phyloP scores from a whole-genome alignment of 495 filamentous ascomycete genomes.

The Corynascus novoguineensis region DNA sequence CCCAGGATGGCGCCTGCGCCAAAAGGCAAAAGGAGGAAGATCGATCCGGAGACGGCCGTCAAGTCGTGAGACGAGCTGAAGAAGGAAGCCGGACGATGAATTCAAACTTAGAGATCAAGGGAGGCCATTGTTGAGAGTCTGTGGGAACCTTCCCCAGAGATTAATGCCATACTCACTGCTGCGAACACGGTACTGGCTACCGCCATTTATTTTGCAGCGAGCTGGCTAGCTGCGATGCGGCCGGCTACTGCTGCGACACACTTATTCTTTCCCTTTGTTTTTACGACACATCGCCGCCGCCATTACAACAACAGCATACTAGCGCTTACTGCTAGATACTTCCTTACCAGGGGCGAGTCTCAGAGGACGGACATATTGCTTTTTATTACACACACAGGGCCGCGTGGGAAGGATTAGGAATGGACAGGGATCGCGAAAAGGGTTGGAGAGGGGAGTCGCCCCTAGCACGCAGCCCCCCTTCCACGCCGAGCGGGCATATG shows the following conservation, averaged over 20 bases:
- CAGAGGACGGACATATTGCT: neutral
- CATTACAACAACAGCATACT: neutral
- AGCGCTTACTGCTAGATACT: neutral
- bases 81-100: neutral
- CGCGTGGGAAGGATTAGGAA: neutral
- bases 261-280: neutral
- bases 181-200: neutral
- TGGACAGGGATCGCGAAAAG: neutral
- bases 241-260: neutral
- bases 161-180: neutral
- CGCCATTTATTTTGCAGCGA: too few species aligned
- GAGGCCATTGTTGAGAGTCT: too few species aligned
- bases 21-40: conserved; percentile 69
- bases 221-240: neutral
- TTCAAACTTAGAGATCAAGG: neutral
- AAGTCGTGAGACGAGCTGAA: conserved; percentile 22
- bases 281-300: neutral
- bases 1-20: conserved; percentile 64
- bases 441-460: neutral
- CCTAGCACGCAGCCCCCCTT: too few species aligned
- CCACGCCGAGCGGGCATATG: too few species aligned
- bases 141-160: too few species aligned
- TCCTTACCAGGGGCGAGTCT: neutral
- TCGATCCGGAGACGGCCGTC: conserved; percentile 44
- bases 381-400: neutral